Conservation (phyloP, 2,329 filamentous ascomycete genomes). For the Colletotrichum plurivorum region DNA sequence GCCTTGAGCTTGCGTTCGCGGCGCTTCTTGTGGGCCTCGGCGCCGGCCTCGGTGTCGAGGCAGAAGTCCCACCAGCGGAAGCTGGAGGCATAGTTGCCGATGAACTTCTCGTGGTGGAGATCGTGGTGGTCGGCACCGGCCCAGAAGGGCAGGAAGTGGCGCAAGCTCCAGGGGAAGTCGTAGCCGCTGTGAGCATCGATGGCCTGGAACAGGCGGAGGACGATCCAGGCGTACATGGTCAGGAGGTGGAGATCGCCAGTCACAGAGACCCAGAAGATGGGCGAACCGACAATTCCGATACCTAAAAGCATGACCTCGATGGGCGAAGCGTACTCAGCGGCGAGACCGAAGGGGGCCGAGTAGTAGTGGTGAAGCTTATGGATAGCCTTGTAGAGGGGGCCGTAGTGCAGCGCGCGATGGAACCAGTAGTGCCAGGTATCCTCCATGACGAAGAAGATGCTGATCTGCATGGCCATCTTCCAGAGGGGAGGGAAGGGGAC, state of each 20-base stretch:
- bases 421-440: constrained; percentile 99
- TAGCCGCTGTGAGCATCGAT: constrained; percentile 98
- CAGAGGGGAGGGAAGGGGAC: constrained; percentile 89
- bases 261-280: constrained; percentile 85
- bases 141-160: constrained; percentile 98
- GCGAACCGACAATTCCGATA: constrained; percentile 85
- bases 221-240: constrained; percentile 98
- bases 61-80: constrained; percentile 99
- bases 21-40: constrained; percentile 87
- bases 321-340: constrained; percentile 96
- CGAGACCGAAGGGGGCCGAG: constrained; percentile 95
- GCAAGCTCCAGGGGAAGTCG: constrained; percentile 97
- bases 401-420: constrained; percentile 94
- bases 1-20: constrained; percentile 81
- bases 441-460: constrained; percentile 94
- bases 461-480: constrained; percentile 93
- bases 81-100: constrained; percentile 97
- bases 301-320: constrained; percentile 97
- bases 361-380: constrained; percentile 99
- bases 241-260: constrained; percentile 92
- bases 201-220: constrained; percentile 93
- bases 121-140: constrained; percentile 97
- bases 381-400: constrained; percentile 93
- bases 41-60: constrained; percentile 92
- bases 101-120: constrained; percentile 97